Base-by-base conservation (phyloP, 2,329 filamentous ascomycete species). In the Coniochaeta sp. region DNA sequence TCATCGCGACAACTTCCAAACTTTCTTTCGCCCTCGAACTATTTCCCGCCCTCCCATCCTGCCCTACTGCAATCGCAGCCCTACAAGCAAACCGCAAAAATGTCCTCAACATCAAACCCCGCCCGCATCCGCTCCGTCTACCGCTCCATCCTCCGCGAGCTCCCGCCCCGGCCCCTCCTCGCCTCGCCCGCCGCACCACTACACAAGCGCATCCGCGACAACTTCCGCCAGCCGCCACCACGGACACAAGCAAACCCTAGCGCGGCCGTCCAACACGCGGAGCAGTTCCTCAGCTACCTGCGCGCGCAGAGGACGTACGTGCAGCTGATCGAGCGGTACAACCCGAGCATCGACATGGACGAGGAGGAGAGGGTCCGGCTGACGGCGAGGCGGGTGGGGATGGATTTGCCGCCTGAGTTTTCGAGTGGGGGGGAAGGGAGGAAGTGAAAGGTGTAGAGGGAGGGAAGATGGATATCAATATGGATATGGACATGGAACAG, bases 321-420 rank as follows among this genome's bases (percentile, higher is more conserved):
- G 24, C 85, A 82, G 14, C 72, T 97, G 40, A 68, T 97, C 32
- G 91, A 96, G 71, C 79, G 91, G 60, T 97, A 99, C 71, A 97
- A 97, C 68, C 91, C 91, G 0, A 91, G 91, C 16, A 89, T 95
- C 83, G 81, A 82, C 58, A 89, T 96, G 86, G 83, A 87, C 58
- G 86, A 84, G 65, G 84, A 95, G 70, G 91, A 97, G 73, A 78
- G 89, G 55, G 84, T 96, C 38, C 74, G 89, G 53, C 73, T 96
- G 73, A 87, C 88, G 51, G 94, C 94, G 8, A 76, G 90, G 69
- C 82, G 89, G 65, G 91, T 97, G 35, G 94, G 92, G 16, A 90
- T 96, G 86, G 80, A 96, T 69, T 66, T 97, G 69, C 92, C 92
- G 0, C 67, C 80, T 28, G 83, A 89, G 69, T 84, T 68, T 50